Evolutionary conservation across 176 grass and related monocot genomes (phyloP).

Genomic region (Stipa capillata): DNA sequence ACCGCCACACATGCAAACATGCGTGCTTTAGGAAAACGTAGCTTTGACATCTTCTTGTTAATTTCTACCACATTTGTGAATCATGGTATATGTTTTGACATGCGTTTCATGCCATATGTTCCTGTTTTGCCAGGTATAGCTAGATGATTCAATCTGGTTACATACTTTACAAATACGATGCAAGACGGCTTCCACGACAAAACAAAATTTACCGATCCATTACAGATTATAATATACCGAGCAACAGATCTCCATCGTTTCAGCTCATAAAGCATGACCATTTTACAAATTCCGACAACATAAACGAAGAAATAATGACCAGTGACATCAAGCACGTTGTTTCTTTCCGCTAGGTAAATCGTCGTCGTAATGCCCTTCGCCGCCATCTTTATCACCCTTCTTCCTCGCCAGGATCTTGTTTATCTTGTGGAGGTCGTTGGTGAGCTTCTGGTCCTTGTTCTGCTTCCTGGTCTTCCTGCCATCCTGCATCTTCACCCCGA

Average conservation of each 20-base stretch:
- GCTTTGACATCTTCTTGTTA: too few species aligned
- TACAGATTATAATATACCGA: background rate
- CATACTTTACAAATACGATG: background rate
- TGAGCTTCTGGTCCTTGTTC: slow-evolving; percentile 98
- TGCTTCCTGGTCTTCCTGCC: slow-evolving; percentile 93
- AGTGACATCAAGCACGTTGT: slow-evolving; percentile 42
- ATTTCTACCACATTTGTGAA: too few species aligned
- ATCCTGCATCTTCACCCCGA: slow-evolving; percentile 98
- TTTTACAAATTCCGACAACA: background rate
- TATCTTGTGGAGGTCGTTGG: slow-evolving; percentile 92
- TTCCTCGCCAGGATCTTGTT: slow-evolving; percentile 93
- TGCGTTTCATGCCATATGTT: background rate
- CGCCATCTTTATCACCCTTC: slow-evolving; percentile 66
- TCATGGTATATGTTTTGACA: background rate
- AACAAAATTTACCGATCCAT: background rate
- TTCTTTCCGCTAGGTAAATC: slow-evolving; percentile 69
- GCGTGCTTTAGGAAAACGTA: too few species aligned
- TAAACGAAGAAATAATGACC: background rate
- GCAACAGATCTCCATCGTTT: background rate
- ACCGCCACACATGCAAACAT: too few species aligned
- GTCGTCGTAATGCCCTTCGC: slow-evolving; percentile 47
- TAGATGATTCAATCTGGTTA: background rate
- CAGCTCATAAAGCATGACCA: background rate
- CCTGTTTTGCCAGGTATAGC: background rate
- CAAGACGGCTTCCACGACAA: background rate